phyloP scores from a whole-genome alignment of 2,329 filamentous ascomycete genomes.

The Capronia coronata region DNA sequence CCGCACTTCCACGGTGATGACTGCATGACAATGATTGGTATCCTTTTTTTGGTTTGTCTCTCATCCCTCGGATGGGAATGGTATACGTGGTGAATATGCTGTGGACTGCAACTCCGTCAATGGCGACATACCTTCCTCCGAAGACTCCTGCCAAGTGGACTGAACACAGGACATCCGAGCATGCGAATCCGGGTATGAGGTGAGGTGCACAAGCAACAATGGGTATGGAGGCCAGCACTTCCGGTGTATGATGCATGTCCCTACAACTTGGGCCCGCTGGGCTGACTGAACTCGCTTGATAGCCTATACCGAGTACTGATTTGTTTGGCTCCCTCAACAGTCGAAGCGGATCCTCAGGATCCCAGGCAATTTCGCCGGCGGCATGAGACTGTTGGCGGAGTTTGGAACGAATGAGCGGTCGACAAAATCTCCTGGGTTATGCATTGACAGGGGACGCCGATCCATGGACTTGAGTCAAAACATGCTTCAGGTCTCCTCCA shows the following conservation, averaged over 20 bases:
- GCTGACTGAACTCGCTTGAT: background rate
- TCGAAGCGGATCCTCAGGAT: conserved; percentile 7
- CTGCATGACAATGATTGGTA: conserved; percentile 17
- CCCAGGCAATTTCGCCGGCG: conserved; percentile 16
- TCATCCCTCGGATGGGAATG: background rate
- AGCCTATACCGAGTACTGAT: conserved; percentile 1
- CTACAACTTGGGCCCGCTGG: too few relatives aligned
- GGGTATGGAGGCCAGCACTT: background rate
- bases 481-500: conserved; percentile 14
- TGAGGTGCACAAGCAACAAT: background rate
- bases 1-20: conserved; percentile 18
- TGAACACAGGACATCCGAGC: conserved; percentile 14
- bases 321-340: conserved; percentile 9
- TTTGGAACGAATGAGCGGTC: conserved; percentile 22
- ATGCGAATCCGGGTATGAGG: background rate
- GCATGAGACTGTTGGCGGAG: conserved; percentile 14
- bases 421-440: conserved; percentile 3
- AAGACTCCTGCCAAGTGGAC: conserved; percentile 4
- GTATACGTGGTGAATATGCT: background rate
- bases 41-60: conserved; percentile 4
- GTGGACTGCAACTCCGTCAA: conserved; percentile 5
- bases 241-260: background rate
- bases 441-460: conserved; percentile 12
- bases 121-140: conserved; percentile 5
- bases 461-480: conserved; percentile 15